phyloP scores from a whole-genome alignment of 2,329 filamentous ascomycete genomes.

The Penicillium sp. region DNA sequence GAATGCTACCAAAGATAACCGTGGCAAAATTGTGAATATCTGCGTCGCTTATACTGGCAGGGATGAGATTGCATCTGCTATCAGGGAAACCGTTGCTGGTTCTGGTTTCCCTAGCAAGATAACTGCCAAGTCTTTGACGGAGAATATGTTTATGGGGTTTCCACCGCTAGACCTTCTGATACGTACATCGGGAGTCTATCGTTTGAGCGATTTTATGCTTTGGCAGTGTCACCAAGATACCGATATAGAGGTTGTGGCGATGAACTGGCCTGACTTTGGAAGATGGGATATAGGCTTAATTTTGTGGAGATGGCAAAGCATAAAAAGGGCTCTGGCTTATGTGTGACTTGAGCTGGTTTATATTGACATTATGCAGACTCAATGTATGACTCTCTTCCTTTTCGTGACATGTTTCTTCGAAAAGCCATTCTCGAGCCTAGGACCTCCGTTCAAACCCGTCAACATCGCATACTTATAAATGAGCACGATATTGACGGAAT shows the following conservation, averaged over 20 bases:
- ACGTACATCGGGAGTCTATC: neutral
- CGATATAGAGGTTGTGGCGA: neutral
- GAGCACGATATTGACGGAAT: neutral
- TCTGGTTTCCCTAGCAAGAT: neutral
- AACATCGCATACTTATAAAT: neutral
- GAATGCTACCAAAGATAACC: neutral
- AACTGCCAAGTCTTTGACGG: neutral
- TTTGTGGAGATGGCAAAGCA: constrained; percentile 1
- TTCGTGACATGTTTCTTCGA: neutral
- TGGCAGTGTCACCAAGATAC: constrained; percentile 4
- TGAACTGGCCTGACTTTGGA: neutral
- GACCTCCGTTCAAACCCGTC: neutral
- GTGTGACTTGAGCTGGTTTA: neutral
- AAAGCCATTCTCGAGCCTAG: neutral
- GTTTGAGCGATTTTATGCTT: constrained; percentile 2
- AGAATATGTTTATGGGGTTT: neutral
- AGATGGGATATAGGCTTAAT: neutral
- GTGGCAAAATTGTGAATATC: neutral
- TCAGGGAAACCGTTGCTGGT: neutral
- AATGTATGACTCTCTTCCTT: neutral
- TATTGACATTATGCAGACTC: neutral
- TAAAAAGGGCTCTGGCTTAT: neutral
- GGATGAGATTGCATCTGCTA: neutral
- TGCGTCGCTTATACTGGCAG: neutral
- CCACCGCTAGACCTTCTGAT: neutral